phyloP scores from a whole-genome alignment of 2,329 filamentous ascomycete genomes.

The Neurospora sp. region DNA sequence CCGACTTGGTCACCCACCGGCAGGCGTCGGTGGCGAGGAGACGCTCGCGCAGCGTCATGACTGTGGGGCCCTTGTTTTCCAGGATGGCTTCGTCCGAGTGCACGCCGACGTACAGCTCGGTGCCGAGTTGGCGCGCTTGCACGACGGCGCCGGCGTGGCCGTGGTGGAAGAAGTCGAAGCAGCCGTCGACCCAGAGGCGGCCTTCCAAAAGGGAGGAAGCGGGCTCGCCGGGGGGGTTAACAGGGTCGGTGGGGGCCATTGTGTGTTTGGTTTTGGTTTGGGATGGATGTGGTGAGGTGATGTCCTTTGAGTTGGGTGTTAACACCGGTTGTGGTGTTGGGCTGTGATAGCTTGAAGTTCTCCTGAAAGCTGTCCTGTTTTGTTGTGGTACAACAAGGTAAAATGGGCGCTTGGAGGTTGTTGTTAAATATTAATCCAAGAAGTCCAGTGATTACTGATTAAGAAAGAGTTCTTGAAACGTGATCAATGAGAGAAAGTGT shows the following conservation, averaged over 20 bases:
- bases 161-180: slow-evolving; percentile 98
- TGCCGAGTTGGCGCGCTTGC: slow-evolving; percentile 84
- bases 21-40: slow-evolving; percentile 88
- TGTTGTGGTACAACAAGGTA: background rate
- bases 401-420: background rate
- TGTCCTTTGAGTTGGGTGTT: background rate
- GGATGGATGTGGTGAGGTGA: background rate
- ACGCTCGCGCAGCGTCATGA: slow-evolving; percentile 89
- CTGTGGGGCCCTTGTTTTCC: slow-evolving; percentile 94
- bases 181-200: slow-evolving; percentile 95
- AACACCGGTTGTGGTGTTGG: background rate
- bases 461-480: background rate
- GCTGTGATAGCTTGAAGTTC: background rate
- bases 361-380: background rate
- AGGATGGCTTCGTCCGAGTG: slow-evolving; percentile 94
- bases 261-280: background rate
- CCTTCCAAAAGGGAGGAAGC: slow-evolving; percentile 51
- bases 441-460: background rate
- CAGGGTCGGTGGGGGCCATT: slow-evolving; percentile 14
- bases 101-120: slow-evolving; percentile 81
- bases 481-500: background rate
- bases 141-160: slow-evolving; percentile 96
- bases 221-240: slow-evolving; percentile 33
- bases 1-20: slow-evolving; percentile 80
- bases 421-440: background rate